Evolutionary conservation across 1,284 basidiomycete genomes (phyloP), one percentile per base, ranked within the genome.

Genomic region (Papiliotrema laurentii): DNA sequence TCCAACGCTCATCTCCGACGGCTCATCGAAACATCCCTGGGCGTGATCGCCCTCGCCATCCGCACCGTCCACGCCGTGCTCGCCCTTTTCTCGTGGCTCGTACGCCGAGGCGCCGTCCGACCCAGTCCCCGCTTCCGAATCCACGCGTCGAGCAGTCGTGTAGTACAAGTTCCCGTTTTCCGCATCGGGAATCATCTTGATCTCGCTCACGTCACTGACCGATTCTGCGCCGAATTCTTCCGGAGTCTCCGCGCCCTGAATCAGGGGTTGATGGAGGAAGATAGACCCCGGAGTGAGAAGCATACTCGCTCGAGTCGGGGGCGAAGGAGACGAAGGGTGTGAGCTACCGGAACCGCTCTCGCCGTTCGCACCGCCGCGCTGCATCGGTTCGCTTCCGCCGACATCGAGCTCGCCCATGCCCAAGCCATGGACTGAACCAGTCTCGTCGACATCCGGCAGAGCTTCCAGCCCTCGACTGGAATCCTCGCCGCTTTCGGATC

Each of bases 391-490:
- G 6, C 6, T 16, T 21, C 22, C 13, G 16, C 40, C 40, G n/a
- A 19, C 37, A 16, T 27, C 37, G 5, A 47, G 18, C 4, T 47
- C 45, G 11, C 45, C 45, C 44, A 41, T 50, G 11, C 34, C 45
- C 9, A 45, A 19, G 28, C 40, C 43, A 22, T 38, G 21, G 3
- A 36, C 27, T 34, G 7, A 16, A 26, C 27, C 36, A 36, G 33
- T 46, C 43, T 49, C 50, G 13, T 26, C 41, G 21, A 45, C 41
- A 13, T 45, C 50, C 18, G 33, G 30, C 31, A 54, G n/a, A 34
- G 55, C 34, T 46, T 53, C 39, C 2, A 28, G 36, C 21, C 52
- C 51, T 24, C 51, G 52, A 27, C 56, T 51, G 10, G 58, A 58
- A 13, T 37, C 28, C 22, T 43, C 47, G 5, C 44, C 44, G 2